Conservation (phyloP, 2,329 filamentous ascomycete genomes). For the Ceratocystiopsis minuta region DNA sequence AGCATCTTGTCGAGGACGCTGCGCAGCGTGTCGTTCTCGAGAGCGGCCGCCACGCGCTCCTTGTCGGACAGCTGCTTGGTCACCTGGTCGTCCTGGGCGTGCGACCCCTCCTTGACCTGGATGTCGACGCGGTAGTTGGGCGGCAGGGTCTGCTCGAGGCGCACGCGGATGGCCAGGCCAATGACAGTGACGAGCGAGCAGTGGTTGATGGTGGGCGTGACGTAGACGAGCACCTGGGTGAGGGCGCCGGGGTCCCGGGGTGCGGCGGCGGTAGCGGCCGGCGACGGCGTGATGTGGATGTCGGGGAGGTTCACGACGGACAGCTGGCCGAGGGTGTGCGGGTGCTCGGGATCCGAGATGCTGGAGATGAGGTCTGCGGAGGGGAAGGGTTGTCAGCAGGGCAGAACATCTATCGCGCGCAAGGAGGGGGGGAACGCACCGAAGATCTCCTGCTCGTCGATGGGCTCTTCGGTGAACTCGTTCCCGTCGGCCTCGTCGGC, state of each 20-base stretch:
- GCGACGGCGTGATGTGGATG: constrained; percentile 57
- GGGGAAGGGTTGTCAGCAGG: constrained; percentile 17
- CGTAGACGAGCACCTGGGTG: constrained; percentile 64
- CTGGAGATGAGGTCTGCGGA: constrained; percentile 69
- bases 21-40: constrained; percentile 85
- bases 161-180: constrained; percentile 77
- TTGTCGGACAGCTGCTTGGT: constrained; percentile 96
- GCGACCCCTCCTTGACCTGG: constrained; percentile 87
- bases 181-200: constrained; percentile 95
- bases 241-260: constrained; percentile 28
- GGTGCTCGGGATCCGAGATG: constrained; percentile 93
- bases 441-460: constrained; percentile 95
- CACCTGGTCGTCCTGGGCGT: constrained; percentile 83
- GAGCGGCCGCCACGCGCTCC: constrained; percentile 81
- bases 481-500: constrained; percentile 25
- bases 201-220: constrained; percentile 93
- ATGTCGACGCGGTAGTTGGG: constrained; percentile 87
- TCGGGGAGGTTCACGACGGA: constrained; percentile 93
- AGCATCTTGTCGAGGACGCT: constrained; percentile 87
- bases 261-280: constrained; percentile 26
- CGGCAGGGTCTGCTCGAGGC: constrained; percentile 77
- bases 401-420: background rate
- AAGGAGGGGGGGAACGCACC: constrained; percentile 30
- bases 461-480: constrained; percentile 54
- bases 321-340: constrained; percentile 78